A percentile compares a stretch with the other conserved stretches of the same genome.
Evolutionary conservation across 805 yeast species (phyloP).

Genomic region (Naumovozyma castellii): DNA sequence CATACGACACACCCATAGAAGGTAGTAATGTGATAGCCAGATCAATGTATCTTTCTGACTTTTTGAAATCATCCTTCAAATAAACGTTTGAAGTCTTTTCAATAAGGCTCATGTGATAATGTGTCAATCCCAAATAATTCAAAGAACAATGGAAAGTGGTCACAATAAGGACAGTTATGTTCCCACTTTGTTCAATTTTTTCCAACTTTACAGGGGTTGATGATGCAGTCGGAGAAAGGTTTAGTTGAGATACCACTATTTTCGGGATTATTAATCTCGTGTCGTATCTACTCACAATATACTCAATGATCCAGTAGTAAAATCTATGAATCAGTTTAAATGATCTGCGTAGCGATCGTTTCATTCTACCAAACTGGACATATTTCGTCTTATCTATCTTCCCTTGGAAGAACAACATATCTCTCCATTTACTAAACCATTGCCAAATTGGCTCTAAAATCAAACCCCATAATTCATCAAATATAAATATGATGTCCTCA

Average conservation of each 20-base stretch:
- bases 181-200: conserved; percentile 6
- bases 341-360: conserved; percentile 41
- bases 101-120: conserved; percentile 16
- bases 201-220: no score
- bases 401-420: neutral
- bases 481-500: neutral
- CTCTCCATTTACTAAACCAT: conserved; percentile 2
- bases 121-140: conserved; percentile 46
- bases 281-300: conserved; percentile 5
- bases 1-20: conserved; percentile 5
- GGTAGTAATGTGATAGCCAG: conserved; percentile 5
- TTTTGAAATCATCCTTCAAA: conserved; percentile 1
- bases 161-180: conserved; percentile 8
- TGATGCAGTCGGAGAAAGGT: conserved; percentile 3
- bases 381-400: conserved; percentile 13
- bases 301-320: conserved; percentile 35
- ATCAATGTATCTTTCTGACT: conserved; percentile 5
- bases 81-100: neutral
- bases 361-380: conserved; percentile 49
- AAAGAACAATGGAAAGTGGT: conserved; percentile 14
- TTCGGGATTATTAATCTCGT: conserved; percentile 8
- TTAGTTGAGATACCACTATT: conserved; percentile 4
- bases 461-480: neutral
- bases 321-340: conserved; percentile 40
- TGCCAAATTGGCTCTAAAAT: conserved; percentile 1